Evolutionary conservation across 2,329 filamentous ascomycete species (phyloP).

Genomic region (Didymella lethalis): DNA sequence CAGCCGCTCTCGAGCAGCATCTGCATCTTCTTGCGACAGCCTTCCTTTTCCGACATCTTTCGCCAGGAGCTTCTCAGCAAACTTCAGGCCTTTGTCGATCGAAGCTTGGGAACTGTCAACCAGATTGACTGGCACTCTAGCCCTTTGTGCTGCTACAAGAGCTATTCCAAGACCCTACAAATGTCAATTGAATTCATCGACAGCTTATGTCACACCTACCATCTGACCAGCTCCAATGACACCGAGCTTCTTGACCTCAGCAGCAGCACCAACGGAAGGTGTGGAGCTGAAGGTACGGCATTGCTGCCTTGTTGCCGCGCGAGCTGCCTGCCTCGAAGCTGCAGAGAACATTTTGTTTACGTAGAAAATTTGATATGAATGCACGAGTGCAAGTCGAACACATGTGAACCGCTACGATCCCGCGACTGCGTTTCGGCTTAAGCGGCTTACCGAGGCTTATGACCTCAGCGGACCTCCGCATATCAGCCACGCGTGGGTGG

Average conservation of each 20-base stretch:
- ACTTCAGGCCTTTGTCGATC: constrained; percentile 86
- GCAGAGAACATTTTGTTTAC: constrained; percentile 43
- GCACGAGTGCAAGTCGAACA: constrained; percentile 5
- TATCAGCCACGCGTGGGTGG: constrained; percentile 29
- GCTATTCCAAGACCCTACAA: constrained; percentile 90
- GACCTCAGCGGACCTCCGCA: constrained; percentile 19
- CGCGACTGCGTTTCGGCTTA: constrained; percentile 12
- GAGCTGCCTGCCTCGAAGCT: constrained; percentile 39
- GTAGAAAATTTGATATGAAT: constrained; percentile 1
- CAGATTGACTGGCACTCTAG: constrained; percentile 82
- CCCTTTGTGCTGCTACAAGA: constrained; percentile 86
- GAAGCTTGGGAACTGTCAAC: constrained; percentile 86
- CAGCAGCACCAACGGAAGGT: constrained; percentile 63
- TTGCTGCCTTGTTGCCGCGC: constrained; percentile 39
- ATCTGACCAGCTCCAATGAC: constrained; percentile 96
- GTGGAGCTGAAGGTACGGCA: constrained; percentile 72
- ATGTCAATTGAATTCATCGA: constrained; percentile 30
- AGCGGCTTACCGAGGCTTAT: constrained; percentile 21
- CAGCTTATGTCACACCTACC: constrained; percentile 62
- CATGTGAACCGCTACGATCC: constrained; percentile 30
- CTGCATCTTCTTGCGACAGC: constrained; percentile 81
- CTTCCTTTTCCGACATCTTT: constrained; percentile 92
- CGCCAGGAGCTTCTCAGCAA: constrained; percentile 91
- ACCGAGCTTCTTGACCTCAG: constrained; percentile 84
- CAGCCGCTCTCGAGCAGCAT: constrained; percentile 74